phyloP scores from a whole-genome alignment of 2,329 filamentous ascomycete species.

The Aspergillus piperis region DNA sequence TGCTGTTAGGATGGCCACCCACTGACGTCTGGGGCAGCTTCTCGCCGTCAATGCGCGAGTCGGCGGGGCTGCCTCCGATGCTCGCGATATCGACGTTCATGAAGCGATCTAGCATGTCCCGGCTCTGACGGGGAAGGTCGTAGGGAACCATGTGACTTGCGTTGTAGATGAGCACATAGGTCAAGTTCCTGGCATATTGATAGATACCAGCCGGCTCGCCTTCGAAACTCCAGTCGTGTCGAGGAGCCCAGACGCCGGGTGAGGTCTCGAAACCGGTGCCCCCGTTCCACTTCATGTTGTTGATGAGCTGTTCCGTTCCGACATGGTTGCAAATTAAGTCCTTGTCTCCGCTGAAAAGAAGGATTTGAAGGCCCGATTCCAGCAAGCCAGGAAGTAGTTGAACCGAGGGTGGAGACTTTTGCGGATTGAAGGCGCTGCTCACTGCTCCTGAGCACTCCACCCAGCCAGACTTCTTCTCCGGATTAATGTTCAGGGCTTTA shows the following conservation, averaged over 20 bases:
- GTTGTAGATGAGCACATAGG: slow-evolving; percentile 94
- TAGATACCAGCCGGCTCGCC: slow-evolving; percentile 85
- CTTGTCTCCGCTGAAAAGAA: slow-evolving; percentile 90
- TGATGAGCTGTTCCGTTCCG: slow-evolving; percentile 87
- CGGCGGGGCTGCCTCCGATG: slow-evolving; percentile 77
- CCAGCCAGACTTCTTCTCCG: slow-evolving; percentile 85
- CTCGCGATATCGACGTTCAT: slow-evolving; percentile 87
- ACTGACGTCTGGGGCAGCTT: slow-evolving; percentile 77
- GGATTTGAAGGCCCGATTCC: slow-evolving; percentile 68
- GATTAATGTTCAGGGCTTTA: slow-evolving; percentile 76
- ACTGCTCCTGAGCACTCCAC: slow-evolving; percentile 84
- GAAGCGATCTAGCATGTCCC: slow-evolving; percentile 97
- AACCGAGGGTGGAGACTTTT: slow-evolving; percentile 71
- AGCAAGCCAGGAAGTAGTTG: slow-evolving; percentile 76
- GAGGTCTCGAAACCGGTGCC: slow-evolving; percentile 87
- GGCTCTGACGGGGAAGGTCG: slow-evolving; percentile 79
- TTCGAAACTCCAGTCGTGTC: slow-evolving; percentile 91
- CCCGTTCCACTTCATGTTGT: slow-evolving; percentile 87
- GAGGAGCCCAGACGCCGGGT: slow-evolving; percentile 87
- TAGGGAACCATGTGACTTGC: slow-evolving; percentile 98
- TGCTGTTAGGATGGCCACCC: slow-evolving; percentile 71
- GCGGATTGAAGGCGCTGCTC: slow-evolving; percentile 67
- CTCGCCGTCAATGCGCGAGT: slow-evolving; percentile 82
- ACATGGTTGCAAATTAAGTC: slow-evolving; percentile 97
- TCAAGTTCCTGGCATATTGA: slow-evolving; percentile 91